phyloP scores from a whole-genome alignment of 2,329 filamentous ascomycete genomes.

The Eutypella sp. region DNA sequence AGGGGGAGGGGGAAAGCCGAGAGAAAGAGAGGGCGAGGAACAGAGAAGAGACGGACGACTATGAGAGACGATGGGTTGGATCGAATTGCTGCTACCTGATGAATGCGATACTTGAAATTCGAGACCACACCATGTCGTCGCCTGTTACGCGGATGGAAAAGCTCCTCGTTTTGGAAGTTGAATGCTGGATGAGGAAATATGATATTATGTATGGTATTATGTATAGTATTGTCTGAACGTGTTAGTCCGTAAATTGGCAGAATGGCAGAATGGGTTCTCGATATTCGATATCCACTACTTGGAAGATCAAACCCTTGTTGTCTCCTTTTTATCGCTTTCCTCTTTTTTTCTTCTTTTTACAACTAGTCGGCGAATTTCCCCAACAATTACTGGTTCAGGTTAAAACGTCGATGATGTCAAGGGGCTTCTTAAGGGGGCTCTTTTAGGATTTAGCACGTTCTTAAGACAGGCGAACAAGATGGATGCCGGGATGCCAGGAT shows the following conservation, averaged over 20 bases:
- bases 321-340: neutral
- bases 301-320: neutral
- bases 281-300: too few species aligned
- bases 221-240: too few species aligned
- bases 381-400: neutral
- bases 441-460: neutral
- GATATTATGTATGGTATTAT: too few species aligned
- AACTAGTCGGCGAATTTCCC: neutral
- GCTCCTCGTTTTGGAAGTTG: too few species aligned
- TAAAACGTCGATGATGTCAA: neutral
- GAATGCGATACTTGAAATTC: neutral
- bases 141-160: too few species aligned
- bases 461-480: too few species aligned
- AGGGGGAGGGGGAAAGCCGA: conserved; percentile 1
- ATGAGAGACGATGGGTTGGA: neutral
- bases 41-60: neutral
- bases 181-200: neutral
- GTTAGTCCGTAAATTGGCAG: too few species aligned
- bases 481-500: too few species aligned
- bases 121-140: neutral
- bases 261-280: too few species aligned
- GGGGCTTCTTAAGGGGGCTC: neutral
- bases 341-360: too few species aligned
- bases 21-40: neutral
- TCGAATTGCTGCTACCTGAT: neutral